phyloP scores from a whole-genome alignment of 1,139 yeast genomes.

The Kodamaea suecica region DNA sequence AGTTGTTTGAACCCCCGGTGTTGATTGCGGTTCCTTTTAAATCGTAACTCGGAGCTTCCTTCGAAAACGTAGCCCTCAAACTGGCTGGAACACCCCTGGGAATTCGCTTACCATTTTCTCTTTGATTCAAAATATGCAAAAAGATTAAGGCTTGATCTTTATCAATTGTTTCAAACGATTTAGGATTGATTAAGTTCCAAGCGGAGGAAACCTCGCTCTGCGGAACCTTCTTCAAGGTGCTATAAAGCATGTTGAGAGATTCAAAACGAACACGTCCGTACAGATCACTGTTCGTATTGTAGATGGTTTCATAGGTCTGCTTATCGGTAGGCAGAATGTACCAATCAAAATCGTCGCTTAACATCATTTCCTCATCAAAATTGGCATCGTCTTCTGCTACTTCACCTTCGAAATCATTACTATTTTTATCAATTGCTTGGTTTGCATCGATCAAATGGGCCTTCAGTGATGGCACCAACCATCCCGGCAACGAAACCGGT shows the following conservation, averaged over 20 bases:
- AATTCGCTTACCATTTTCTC: slow-evolving; percentile 81
- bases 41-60: slow-evolving; percentile 78
- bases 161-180: slow-evolving; percentile 80
- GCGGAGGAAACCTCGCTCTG: slow-evolving; percentile 85
- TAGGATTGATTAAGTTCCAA: slow-evolving; percentile 94
- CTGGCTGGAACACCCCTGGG: slow-evolving; percentile 96
- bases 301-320: slow-evolving; percentile 72
- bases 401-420: slow-evolving; percentile 25
- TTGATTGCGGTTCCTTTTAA: slow-evolving; percentile 35
- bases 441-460: slow-evolving; percentile 81
- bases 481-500: slow-evolving; percentile 75
- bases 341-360: slow-evolving; percentile 85
- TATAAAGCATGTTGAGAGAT: slow-evolving; percentile 65
- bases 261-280: slow-evolving; percentile 83
- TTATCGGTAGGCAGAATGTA: slow-evolving; percentile 89
- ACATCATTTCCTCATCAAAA: slow-evolving; percentile 40
- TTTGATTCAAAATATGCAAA: slow-evolving; percentile 84
- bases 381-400: slow-evolving; percentile 37
- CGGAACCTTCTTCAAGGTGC: slow-evolving; percentile 69
- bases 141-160: slow-evolving; percentile 89
- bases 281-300: slow-evolving; percentile 69
- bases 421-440: slow-evolving; percentile 46
- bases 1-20: slow-evolving; percentile 1
- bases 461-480: slow-evolving; percentile 91
- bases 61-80: slow-evolving; percentile 85